Evolutionary conservation across 768 basidiomycete genomes (phyloP).

Genomic region (Lyophyllum decastes): DNA sequence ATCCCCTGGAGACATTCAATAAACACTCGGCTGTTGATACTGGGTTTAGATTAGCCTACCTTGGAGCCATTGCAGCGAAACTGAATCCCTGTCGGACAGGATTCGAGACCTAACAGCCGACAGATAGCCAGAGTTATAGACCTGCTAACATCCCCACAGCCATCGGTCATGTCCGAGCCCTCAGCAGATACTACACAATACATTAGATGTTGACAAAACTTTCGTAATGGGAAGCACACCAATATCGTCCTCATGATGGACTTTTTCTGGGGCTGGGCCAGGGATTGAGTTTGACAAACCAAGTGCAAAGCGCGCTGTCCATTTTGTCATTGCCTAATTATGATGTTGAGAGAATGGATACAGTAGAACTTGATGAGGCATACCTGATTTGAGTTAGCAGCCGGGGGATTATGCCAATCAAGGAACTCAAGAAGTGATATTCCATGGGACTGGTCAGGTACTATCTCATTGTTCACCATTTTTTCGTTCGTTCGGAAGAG

Average conservation of each 20-base stretch:
- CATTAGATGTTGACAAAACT: background rate
- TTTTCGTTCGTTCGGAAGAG: conserved; percentile 55
- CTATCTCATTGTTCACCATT: conserved; percentile 20
- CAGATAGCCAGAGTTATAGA: conserved; percentile 34
- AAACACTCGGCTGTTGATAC: background rate
- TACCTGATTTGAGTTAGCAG: conserved; percentile 53
- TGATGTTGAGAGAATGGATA: background rate
- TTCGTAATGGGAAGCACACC: conserved; percentile 32
- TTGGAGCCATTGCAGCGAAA: conserved; percentile 50
- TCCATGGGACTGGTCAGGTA: conserved; percentile 6
- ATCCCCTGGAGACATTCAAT: conserved; percentile 33
- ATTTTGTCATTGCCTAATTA: conserved; percentile 60
- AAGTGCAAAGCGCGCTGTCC: conserved; percentile 61
- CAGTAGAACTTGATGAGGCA: background rate
- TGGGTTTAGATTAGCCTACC: conserved; percentile 25
- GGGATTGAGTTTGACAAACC: conserved; percentile 68
- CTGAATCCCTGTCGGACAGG: conserved; percentile 50
- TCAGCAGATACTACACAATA: conserved; percentile 24
- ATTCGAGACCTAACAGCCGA: conserved; percentile 33
- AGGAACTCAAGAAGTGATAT: conserved; percentile 49
- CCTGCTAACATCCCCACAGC: conserved; percentile 48
- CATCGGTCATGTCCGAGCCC: conserved; percentile 56
- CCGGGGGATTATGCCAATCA: conserved; percentile 54
- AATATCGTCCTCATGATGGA: conserved; percentile 46
- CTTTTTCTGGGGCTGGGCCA: conserved; percentile 39